Evolutionary conservation across 2,329 filamentous ascomycete species (phyloP), one percentile per base, ranked within the genome.

Genomic region (Fusarium sp.): DNA sequence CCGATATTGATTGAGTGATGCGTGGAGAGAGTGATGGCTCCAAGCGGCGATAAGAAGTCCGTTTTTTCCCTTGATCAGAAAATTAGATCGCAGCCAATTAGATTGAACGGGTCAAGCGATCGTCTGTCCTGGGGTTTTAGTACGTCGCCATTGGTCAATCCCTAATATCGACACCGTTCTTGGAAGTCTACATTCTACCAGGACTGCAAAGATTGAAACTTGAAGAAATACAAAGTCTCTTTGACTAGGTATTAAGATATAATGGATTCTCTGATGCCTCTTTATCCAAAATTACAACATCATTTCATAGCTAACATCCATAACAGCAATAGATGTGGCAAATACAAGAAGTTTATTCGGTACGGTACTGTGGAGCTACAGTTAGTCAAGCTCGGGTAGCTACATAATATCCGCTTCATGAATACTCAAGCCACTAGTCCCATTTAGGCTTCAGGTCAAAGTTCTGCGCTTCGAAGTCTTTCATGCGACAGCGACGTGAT

Each of bases 1-100:
- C 18, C 40, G 56, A 59, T 56, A 49, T 47, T 32, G 51, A 63
- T 23, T 62, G 51, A 61, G 27, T 59, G 59, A 61, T 63, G 45
- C 56, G 53, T 71, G 45, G 25, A 57, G 60, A 64, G 42, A 49
- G 50, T 58, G 47, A 42, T 50, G 23, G 49, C 58, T 43, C 57
- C 53, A 37, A 56, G 30, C 59, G 67, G 56, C 66, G 46, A 37
- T 25, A n/a, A 40, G 49, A 53, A 67, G 67, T 62, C 66, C 69
- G 59, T 72, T 75, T 74, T 74, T 74, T 68, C 56, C 67, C 62
- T 60, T 37, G 51, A 61, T 40, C n/a, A 46, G 25, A n/a, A 47
- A 67, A 67, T 43, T 56, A 58, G 32, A 48, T 37, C 55, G 41
- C 18, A 51, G 34, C 73, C 72, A 75, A 75, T 75, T 34, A 74